Evolutionary conservation across 371 early-diverging fungal genomes (phyloP).

Genomic region (Conidiobolus incongruus): DNA sequence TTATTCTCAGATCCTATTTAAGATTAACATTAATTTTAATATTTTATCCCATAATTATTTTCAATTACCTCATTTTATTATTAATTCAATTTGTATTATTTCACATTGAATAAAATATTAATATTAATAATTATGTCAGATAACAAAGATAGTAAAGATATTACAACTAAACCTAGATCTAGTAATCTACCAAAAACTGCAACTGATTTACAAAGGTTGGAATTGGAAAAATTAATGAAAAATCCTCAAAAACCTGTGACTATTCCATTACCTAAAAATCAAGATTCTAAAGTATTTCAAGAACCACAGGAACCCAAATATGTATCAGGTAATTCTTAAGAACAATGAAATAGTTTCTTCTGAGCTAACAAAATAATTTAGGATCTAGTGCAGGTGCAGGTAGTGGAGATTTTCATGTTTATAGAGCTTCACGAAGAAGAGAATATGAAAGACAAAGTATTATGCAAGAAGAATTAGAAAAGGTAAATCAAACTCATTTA

Average conservation of each 20-base stretch:
- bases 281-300: too few relatives aligned
- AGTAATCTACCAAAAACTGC: too few relatives aligned
- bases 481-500: constrained; percentile 22
- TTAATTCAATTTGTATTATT: too few relatives aligned
- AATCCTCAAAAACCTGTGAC: constrained; percentile 53
- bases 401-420: constrained; percentile 90
- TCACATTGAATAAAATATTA: too few relatives aligned
- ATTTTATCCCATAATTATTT: too few relatives aligned
- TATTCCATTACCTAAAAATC: constrained; percentile 23
- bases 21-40: too few relatives aligned
- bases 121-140: too few relatives aligned
- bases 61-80: too few relatives aligned
- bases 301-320: constrained; percentile 60
- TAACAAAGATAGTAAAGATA: too few relatives aligned
- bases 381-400: constrained; percentile 93
- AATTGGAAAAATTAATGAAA: constrained; percentile 46
- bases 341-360: too few relatives aligned
- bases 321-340: constrained; percentile 44
- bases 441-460: constrained; percentile 57
- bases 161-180: too few relatives aligned
- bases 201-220: constrained; percentile 27
- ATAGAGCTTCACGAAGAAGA: constrained; percentile 66
- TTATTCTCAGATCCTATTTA: too few relatives aligned
- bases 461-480: constrained; percentile 51
- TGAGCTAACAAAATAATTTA: constrained; percentile 3